Evolutionary conservation across 2,329 filamentous ascomycete genomes (phyloP).

Genomic region (Curvularia spicifera): DNA sequence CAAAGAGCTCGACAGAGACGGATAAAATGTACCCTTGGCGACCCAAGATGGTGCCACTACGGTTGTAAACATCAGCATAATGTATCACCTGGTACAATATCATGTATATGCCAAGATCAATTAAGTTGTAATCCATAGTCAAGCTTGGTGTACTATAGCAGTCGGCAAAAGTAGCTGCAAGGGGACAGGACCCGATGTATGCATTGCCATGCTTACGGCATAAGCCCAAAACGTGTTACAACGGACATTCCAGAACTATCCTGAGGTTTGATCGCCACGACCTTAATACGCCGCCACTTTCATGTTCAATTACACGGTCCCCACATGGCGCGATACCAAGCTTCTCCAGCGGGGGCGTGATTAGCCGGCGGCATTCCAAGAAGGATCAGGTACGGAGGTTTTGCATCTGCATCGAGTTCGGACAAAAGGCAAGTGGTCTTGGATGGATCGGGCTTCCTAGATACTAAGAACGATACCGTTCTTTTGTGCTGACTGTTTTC

Average conservation of each 20-base stretch:
- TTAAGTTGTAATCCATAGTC: background rate
- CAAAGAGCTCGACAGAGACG: background rate
- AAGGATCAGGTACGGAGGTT: constrained; percentile 5
- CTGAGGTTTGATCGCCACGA: background rate
- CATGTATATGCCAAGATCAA: background rate
- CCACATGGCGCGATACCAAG: constrained; percentile 14
- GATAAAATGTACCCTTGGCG: background rate
- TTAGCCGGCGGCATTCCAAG: constrained; percentile 36
- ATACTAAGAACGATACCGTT: too few relatives aligned
- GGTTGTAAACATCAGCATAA: background rate
- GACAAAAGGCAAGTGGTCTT: constrained; percentile 22
- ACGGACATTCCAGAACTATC: background rate
- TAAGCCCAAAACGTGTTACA: background rate
- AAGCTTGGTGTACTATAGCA: background rate
- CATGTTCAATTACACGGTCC: constrained; percentile 5
- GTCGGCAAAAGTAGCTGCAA: background rate
- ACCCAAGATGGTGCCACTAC: background rate
- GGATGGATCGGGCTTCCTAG: background rate
- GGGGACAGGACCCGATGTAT: too few relatives aligned
- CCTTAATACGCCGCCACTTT: background rate
- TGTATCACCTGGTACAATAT: background rate
- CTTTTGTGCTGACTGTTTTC: background rate
- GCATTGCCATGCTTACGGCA: background rate
- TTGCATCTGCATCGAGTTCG: constrained; percentile 14
- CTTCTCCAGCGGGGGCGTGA: constrained; percentile 10